Conservation (phyloP, 177 flowering plant genomes). For the Vitis hybrid region DNA sequence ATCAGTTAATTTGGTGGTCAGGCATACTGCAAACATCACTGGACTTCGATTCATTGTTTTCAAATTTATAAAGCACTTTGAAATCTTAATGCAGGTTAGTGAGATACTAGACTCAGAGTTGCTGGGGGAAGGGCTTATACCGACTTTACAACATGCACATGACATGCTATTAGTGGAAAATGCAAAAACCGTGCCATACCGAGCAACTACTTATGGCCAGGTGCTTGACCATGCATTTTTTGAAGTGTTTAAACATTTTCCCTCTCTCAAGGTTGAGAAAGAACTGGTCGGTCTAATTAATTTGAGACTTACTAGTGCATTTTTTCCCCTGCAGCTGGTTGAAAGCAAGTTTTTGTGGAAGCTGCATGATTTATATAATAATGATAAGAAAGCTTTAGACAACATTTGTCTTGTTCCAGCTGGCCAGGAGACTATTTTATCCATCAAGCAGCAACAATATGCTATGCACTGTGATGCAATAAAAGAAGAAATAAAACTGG, state of each 20-base stretch:
- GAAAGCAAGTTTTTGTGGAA: conserved; percentile 71
- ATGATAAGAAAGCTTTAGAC: conserved; percentile 65
- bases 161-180: conserved; percentile 71
- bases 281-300: background rate
- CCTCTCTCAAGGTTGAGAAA: background rate
- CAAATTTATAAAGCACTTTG: background rate
- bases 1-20: background rate
- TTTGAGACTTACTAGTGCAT: background rate
- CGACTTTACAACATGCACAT: conserved; percentile 92
- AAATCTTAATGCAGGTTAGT: conserved; percentile 64
- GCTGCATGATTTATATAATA: conserved; percentile 66
- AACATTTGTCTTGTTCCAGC: conserved; percentile 62
- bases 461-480: conserved; percentile 88
- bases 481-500: conserved; percentile 67
- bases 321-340: conserved; percentile 57
- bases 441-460: conserved; percentile 64
- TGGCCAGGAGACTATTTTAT: conserved; percentile 48
- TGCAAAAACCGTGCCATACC: conserved; percentile 74
- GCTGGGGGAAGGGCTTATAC: conserved; percentile 93
- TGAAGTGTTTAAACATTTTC: background rate
- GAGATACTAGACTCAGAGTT: conserved; percentile 96
- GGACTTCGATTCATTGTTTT: background rate
- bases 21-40: no score
- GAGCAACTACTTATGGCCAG: conserved; percentile 86
- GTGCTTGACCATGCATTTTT: conserved; percentile 25